Evolutionary conservation across 345 rosid species (phyloP).

Genomic region (Salix udensis): DNA sequence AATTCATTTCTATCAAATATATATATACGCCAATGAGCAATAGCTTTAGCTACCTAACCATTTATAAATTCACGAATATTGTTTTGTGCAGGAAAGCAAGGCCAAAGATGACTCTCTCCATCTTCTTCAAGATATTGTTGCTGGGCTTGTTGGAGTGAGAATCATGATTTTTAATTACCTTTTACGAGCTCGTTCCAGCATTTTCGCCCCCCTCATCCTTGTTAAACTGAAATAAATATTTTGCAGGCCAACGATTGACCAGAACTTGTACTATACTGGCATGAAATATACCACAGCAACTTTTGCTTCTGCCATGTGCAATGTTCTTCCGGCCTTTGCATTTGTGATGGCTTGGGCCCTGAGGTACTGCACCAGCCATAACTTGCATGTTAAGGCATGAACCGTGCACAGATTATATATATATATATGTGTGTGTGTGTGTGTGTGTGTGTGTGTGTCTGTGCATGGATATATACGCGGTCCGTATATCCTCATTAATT

Average conservation of each 20-base stretch:
- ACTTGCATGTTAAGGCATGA: background rate
- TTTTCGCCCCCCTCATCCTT: background rate
- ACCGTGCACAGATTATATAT: background rate
- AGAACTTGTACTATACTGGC: constrained; percentile 67
- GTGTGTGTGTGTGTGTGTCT: no score
- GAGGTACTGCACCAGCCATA: constrained; percentile 35
- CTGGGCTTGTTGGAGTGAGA: constrained; percentile 76
- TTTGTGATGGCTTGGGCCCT: constrained; percentile 80
- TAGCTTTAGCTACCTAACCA: background rate
- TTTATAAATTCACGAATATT: background rate
- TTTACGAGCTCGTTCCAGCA: background rate
- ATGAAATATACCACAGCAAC: constrained; percentile 87
- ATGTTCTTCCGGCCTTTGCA: constrained; percentile 78
- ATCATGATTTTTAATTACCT: background rate
- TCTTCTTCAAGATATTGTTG: constrained; percentile 55
- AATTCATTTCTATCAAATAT: background rate
- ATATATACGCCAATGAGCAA: background rate
- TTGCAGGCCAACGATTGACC: constrained; percentile 60
- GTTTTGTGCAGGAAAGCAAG: constrained; percentile 51
- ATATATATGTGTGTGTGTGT: no score
- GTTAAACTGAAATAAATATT: background rate
- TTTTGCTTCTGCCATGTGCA: constrained; percentile 71
- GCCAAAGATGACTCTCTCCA: constrained; percentile 71
- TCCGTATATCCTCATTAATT: background rate
- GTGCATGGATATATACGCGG: background rate